Base-by-base conservation (phyloP, 768 basidiomycete genomes). In the Grammothele lineata region DNA sequence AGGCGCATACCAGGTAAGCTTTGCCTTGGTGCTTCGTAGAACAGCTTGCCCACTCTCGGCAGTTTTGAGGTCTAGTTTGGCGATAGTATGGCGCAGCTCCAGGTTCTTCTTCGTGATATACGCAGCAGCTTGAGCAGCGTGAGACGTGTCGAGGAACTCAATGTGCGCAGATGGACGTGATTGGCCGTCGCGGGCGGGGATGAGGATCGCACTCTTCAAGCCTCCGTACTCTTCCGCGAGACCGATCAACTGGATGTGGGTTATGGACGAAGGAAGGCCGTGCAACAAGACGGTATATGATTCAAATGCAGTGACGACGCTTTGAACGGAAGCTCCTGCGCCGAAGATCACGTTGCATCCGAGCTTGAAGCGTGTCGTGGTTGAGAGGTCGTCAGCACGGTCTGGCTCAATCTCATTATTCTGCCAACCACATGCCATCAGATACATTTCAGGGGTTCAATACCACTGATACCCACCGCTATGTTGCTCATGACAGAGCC, bases 1-100 rank as follows among this genome's bases (percentile, higher is more conserved):
- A 0, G 78, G 71, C 9, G 71, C 66, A 30, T 69, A 69, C 75
- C 77, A 79, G 22, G 60, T 64, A 4, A 81, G 42, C 48, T 68
- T 72, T 45, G 76, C 58, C 47, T 63, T 62, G 43, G 57, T 59
- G 41, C 62, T 62, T 11, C 54, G 49, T 14, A 66, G 50, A 24
- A 36, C 30, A 37, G 51, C 50, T 37, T 43, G 37, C 22, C 45
- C 43, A 41, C 59, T 59, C 42, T 50, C 54, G 9, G 45, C 61
- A 24, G 50, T 51, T 50, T 23, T 61, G 44, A 54, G 33, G 27
- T 65, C 59, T 21, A 71, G 55, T 21, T 57, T 51, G 19, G 68
- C 63, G 34, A 59, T 54, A 39, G 75, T 44, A 5, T 43, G 24
- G 18, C 49, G 53, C 3, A 78, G 59, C 32, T 15, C 19, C 11